A percentile compares a stretch with the other conserved stretches of the same genome.
phyloP scores from a whole-genome alignment of 2,329 filamentous ascomycete genomes.

The Curvularia lunata region DNA sequence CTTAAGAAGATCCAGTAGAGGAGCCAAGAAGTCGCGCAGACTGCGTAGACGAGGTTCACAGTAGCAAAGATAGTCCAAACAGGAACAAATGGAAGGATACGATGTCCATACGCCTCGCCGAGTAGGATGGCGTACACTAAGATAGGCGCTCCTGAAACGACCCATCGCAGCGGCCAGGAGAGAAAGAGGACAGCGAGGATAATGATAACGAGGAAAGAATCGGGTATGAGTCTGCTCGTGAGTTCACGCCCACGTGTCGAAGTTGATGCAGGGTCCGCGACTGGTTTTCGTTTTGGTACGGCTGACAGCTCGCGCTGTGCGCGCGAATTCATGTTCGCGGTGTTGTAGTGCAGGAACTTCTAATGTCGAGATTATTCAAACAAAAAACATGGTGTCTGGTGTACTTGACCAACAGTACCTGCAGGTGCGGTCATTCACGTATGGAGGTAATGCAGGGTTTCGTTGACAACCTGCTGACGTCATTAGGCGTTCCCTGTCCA shows the following conservation, averaged over 20 bases:
- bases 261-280: slow-evolving; percentile 8
- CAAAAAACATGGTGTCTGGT: slow-evolving; percentile 10
- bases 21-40: slow-evolving; percentile 61
- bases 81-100: slow-evolving; percentile 54
- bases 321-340: slow-evolving; percentile 18
- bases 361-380: not conserved
- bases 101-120: slow-evolving; percentile 45
- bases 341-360: not conserved
- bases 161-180: slow-evolving; percentile 45
- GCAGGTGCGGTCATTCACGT: slow-evolving; percentile 13
- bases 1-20: slow-evolving; percentile 54
- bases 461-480: slow-evolving; percentile 19
- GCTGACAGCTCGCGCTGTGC: slow-evolving; percentile 12
- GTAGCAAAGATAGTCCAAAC: slow-evolving; percentile 57
- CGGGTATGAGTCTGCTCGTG: slow-evolving; percentile 20
- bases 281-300: slow-evolving; percentile 21
- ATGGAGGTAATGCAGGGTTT: slow-evolving; percentile 3
- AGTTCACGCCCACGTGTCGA: slow-evolving; percentile 19
- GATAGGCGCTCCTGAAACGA: slow-evolving; percentile 52
- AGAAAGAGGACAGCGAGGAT: slow-evolving; percentile 14
- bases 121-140: slow-evolving; percentile 47
- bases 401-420: slow-evolving; percentile 6
- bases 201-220: slow-evolving; percentile 22
- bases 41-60: slow-evolving; percentile 55
- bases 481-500: slow-evolving; percentile 9